Conservation (phyloP, 2,329 filamentous ascomycete genomes). For the Dothideomycetidae sp. region DNA sequence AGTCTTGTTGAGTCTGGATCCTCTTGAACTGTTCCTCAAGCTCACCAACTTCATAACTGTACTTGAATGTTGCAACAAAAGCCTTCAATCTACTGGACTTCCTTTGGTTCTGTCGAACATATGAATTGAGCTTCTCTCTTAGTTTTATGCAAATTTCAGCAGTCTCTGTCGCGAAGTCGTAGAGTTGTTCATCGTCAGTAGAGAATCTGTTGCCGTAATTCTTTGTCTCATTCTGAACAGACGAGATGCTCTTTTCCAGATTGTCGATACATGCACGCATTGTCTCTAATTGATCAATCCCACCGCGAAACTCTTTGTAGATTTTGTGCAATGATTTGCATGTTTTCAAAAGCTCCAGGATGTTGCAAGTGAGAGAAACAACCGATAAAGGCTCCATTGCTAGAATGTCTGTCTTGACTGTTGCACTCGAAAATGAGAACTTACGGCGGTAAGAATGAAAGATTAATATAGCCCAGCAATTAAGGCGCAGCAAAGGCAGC, state of each 20-base stretch:
- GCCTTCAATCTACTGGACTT: neutral
- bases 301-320: neutral
- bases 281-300: neutral
- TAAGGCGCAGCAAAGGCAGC: no score
- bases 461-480: no score
- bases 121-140: neutral
- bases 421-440: no score
- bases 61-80: neutral
- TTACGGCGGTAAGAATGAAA: no score
- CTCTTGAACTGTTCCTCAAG: neutral
- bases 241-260: neutral
- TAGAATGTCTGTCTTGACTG: no score
- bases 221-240: neutral
- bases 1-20: no score
- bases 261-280: neutral
- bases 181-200: neutral
- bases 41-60: neutral
- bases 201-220: no score
- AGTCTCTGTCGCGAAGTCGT: no score
- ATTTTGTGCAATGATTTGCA: neutral
- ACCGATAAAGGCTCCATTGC: neutral
- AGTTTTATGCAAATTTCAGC: neutral
- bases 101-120: neutral
- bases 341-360: neutral
- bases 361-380: neutral